Evolutionary conservation across 192 early-diverging fungal genomes (phyloP).

Genomic region (Rhizophagus clarus): DNA sequence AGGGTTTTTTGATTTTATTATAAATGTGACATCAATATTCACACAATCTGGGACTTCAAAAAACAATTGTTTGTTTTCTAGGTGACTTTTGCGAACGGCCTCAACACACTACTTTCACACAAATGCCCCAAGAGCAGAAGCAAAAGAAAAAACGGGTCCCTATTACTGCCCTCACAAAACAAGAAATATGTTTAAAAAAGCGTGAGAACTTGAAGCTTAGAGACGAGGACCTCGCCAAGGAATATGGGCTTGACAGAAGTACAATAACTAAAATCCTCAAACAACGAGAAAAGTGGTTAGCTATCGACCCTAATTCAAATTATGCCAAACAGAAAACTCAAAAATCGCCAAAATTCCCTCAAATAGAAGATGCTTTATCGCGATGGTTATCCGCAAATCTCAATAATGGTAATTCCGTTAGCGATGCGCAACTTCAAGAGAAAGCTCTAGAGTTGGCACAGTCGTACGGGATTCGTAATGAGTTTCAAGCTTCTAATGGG

Average conservation of each 20-base stretch:
- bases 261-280: slow-evolving; percentile 34
- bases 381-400: slow-evolving; percentile 2
- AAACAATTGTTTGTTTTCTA: slow-evolving; percentile 25
- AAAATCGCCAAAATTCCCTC: slow-evolving; percentile 34
- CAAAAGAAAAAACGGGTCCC: slow-evolving; percentile 34
- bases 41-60: slow-evolving; percentile 11
- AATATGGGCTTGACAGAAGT: slow-evolving; percentile 32
- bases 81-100: slow-evolving; percentile 24
- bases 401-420: neutral
- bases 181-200: slow-evolving; percentile 31
- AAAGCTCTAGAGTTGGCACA: slow-evolving; percentile 31
- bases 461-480: slow-evolving; percentile 24
- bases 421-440: slow-evolving; percentile 26
- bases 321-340: slow-evolving; percentile 32
- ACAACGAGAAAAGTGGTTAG: slow-evolving; percentile 30
- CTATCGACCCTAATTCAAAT: slow-evolving; percentile 31
- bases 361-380: slow-evolving; percentile 25
- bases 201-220: slow-evolving; percentile 26
- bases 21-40: slow-evolving; percentile 18
- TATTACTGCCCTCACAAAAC: slow-evolving; percentile 33
- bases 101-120: slow-evolving; percentile 6
- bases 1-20: neutral
- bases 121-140: slow-evolving; percentile 35
- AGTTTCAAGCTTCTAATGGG: slow-evolving; percentile 33
- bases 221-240: slow-evolving; percentile 31